These are phyloP conservation scores for Trichoderma brevicompactum DNA, from an alignment of 2,329 filamentous ascomycete species.

Conservation along the genomic window DNA sequence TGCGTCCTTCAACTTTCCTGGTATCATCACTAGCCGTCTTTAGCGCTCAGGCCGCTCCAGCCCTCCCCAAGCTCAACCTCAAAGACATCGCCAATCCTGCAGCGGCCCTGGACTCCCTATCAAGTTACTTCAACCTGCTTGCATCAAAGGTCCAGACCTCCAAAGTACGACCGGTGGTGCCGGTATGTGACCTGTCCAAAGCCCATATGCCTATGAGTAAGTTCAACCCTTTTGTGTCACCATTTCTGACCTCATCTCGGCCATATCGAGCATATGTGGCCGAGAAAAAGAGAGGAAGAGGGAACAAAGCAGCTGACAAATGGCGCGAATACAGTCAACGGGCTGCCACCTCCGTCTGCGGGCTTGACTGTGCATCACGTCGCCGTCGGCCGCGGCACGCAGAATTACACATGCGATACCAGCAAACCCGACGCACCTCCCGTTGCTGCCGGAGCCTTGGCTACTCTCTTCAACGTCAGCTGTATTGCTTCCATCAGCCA, in stretches of 20 bases:
- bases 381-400: constrained; percentile 82
- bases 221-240: constrained; percentile 33
- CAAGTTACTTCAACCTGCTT: constrained; percentile 65
- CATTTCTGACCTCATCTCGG: neutral
- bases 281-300: neutral
- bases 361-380: constrained; percentile 75
- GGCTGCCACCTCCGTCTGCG: constrained; percentile 63
- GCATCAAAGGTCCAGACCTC: constrained; percentile 58
- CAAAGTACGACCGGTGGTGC: constrained; percentile 47
- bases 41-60: constrained; percentile 54
- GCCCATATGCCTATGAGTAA: constrained; percentile 57
- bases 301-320: neutral
- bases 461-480: constrained; percentile 84
- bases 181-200: constrained; percentile 59
- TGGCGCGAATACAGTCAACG: constrained; percentile 37
- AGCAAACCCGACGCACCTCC: constrained; percentile 65
- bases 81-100: constrained; percentile 44
- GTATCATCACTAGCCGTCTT: constrained; percentile 48
- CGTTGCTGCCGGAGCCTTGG: constrained; percentile 71
- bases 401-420: constrained; percentile 88
- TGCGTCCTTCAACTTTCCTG: constrained; percentile 56
- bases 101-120: constrained; percentile 52
- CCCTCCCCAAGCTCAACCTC: constrained; percentile 45
- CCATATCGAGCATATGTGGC: neutral
- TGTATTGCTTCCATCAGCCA: constrained; percentile 76